Conservation (phyloP, 805 yeast species). For the Pichia scutulata region DNA sequence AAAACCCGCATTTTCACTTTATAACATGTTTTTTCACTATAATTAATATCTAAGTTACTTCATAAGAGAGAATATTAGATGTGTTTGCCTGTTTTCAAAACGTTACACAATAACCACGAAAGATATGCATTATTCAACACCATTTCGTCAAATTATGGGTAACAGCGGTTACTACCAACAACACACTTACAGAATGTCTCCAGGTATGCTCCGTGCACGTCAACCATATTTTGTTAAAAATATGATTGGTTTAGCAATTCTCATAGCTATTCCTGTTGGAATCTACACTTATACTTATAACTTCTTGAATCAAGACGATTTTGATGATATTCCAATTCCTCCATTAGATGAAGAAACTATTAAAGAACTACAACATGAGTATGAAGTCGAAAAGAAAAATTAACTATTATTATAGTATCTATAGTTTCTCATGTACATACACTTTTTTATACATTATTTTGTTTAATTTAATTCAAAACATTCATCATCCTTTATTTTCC, state of each 20-base stretch:
- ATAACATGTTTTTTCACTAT: not conserved
- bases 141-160: constrained; percentile 14
- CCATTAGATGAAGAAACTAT: constrained; percentile 78
- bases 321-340: constrained; percentile 89
- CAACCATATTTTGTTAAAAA: constrained; percentile 78
- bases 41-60: too few relatives aligned
- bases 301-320: constrained; percentile 68
- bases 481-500: not conserved
- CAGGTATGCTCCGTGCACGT: constrained; percentile 87
- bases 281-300: constrained; percentile 62
- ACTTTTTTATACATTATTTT: not conserved
- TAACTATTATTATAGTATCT: not conserved
- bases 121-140: constrained; percentile 3
- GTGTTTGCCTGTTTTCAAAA: not conserved
- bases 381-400: constrained; percentile 38
- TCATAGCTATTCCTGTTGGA: constrained; percentile 59
- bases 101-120: not conserved
- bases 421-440: not conserved
- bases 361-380: constrained; percentile 63
- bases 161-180: constrained; percentile 33
- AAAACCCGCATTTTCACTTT: not conserved
- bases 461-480: not conserved
- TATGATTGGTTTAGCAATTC: constrained; percentile 49
- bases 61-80: too few relatives aligned
- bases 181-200: constrained; percentile 65